Conservation (phyloP, 306 rosid genomes). For the Vigna mungo region DNA sequence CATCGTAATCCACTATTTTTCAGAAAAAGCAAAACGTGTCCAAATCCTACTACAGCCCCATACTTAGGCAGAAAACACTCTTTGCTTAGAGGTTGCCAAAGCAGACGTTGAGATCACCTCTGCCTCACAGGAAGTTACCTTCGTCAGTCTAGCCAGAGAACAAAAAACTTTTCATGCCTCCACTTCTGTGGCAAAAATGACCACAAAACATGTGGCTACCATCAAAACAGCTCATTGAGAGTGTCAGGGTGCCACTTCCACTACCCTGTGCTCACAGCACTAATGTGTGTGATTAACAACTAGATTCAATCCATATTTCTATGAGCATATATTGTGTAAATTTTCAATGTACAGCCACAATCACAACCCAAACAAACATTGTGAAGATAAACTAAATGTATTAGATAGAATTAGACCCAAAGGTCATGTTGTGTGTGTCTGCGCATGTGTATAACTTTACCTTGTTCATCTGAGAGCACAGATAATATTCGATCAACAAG, state of each 20-base stretch:
- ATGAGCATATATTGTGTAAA: not conserved
- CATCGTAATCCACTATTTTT: not conserved
- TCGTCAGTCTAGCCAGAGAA: no score
- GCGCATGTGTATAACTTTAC: constrained; percentile 46
- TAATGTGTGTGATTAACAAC: not conserved
- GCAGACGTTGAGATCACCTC: no score
- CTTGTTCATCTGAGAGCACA: constrained; percentile 83
- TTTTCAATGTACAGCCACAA: constrained; percentile 7
- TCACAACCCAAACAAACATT: constrained; percentile 26
- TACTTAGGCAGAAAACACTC: not conserved
- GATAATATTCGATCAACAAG: constrained; percentile 82
- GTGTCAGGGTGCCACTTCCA: not conserved
- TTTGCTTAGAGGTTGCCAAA: no score
- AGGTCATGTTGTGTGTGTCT: not conserved
- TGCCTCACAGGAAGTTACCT: no score
- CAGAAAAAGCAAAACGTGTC: not conserved
- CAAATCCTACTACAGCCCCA: not conserved
- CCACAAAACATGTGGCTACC: not conserved
- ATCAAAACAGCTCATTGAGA: not conserved
- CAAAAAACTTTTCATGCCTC: no score
- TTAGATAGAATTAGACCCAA: constrained; percentile 14
- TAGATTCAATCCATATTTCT: not conserved
- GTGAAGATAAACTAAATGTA: constrained; percentile 17
- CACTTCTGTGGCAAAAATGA: no score
- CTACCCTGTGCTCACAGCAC: not conserved